Base-by-base conservation (phyloP, 495 filamentous ascomycete genomes). In the Talaromyces thailandensis region DNA sequence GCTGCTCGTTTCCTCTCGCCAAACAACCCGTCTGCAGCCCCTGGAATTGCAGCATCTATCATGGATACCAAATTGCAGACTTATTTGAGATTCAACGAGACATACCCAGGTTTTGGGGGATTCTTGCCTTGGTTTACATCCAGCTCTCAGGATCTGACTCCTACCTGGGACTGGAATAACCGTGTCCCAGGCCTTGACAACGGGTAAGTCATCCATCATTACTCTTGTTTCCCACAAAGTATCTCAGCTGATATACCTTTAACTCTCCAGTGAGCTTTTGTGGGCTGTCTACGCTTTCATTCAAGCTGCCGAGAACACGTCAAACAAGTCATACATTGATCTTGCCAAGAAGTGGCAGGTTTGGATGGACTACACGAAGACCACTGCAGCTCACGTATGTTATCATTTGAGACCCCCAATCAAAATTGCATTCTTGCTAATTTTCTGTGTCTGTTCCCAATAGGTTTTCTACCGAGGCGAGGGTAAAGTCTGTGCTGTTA, bases 301-400 rank as follows among this genome's bases (percentile, higher is more conserved):
- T 18, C 65, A 72, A 25, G 70, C 65, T 11, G 65, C 69, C 16
- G 64, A 67, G 37, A 67, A 56, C 24, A 69, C 67, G 6, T 50
- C 29, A 14, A 68, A 68, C 12, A 31, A 58, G 35, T 31, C 60
- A 8, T 72, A 67, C 56, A 58, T 62, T 9, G 43, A 63, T 3
- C 70, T 73, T n/a, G 72, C 66, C 7, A 64, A 62, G 16, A 57
- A 63, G 28, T 73, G 71, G 71, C 68, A 72, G 53, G 56, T 6
- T n/a, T 75, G 72, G 72, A 67, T 75, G 50, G 71, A 75, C 28
- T 75, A 73, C 60, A 72, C 70, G 32, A 71, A 71, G 56, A 64
- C 62, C 4, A 73, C 65, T 52, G 70, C 66, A 18, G 69, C 64
- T 16, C 66, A 69, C 62, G 67, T 70, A 23, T 37, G 25, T 28